Evolutionary conservation across 1,284 basidiomycete species (phyloP).

Genomic region (Apiotrichum domesticum): DNA sequence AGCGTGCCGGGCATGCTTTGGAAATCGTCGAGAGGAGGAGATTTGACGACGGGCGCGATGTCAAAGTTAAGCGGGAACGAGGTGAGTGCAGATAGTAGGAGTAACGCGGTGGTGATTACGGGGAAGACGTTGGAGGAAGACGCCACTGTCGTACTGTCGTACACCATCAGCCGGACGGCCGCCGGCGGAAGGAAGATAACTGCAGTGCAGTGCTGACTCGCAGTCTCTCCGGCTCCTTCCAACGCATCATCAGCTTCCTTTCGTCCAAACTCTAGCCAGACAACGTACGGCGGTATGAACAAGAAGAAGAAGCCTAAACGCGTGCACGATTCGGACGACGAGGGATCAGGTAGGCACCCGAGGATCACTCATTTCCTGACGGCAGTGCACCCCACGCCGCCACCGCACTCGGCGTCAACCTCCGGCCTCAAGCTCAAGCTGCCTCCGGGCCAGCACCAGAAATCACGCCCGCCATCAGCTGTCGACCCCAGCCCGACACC

Average conservation of each 20-base stretch:
- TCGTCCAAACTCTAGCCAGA: constrained; percentile 15
- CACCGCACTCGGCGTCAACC: constrained; percentile 21
- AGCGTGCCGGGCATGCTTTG: constrained; percentile 24
- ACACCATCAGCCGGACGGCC: too few species aligned
- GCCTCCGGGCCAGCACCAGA: constrained; percentile 20
- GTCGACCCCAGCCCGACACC: constrained; percentile 48
- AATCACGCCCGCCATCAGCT: constrained; percentile 19
- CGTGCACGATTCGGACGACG: constrained; percentile 62
- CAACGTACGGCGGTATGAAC: constrained; percentile 43
- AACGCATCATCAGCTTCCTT: constrained; percentile 35
- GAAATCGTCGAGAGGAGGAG: constrained; percentile 28
- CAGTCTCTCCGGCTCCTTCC: constrained; percentile 39
- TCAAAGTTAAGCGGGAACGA: constrained; percentile 36
- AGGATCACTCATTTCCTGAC: too few species aligned
- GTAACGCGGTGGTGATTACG: neutral
- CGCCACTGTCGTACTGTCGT: too few species aligned
- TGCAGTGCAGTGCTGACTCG: constrained; percentile 6
- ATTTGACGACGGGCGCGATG: constrained; percentile 11
- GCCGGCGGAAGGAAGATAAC: neutral
- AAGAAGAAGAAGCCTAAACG: constrained; percentile 83
- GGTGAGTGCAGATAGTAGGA: constrained; percentile 24
- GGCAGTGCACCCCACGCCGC: constrained; percentile 47
- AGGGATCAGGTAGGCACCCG: constrained; percentile 53
- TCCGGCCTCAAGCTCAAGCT: constrained; percentile 42
- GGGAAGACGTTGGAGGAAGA: neutral